Evolutionary conservation across 768 basidiomycete species (phyloP).

Genomic region (Suillus americanus): DNA sequence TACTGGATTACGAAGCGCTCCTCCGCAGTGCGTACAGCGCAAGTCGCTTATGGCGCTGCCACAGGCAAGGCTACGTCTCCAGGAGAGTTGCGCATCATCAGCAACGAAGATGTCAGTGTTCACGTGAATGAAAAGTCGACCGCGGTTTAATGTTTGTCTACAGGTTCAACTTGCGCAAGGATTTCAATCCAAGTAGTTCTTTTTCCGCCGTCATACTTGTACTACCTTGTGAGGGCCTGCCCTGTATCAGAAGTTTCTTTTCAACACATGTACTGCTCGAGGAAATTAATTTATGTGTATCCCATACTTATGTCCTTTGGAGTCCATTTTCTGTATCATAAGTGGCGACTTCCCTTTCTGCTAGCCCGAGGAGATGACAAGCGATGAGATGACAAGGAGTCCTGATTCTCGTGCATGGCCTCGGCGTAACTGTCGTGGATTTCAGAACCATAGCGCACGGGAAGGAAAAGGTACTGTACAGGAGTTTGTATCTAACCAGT

Average conservation of each 20-base stretch:
- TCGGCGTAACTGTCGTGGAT: slow-evolving; percentile 53
- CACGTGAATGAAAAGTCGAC: neutral
- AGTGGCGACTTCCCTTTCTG: slow-evolving; percentile 20
- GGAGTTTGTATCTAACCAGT: slow-evolving; percentile 89
- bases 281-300: neutral
- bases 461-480: slow-evolving; percentile 42
- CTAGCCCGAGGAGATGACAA: slow-evolving; percentile 38
- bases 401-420: slow-evolving; percentile 75
- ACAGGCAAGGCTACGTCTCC: slow-evolving; percentile 65
- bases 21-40: slow-evolving; percentile 53
- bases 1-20: slow-evolving; percentile 76
- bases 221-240: neutral
- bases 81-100: slow-evolving; percentile 78
- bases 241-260: neutral
- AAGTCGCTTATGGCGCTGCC: slow-evolving; percentile 57
- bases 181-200: slow-evolving; percentile 19
- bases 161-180: slow-evolving; percentile 47
- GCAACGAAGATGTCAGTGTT: slow-evolving; percentile 61
- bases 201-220: too few relatives aligned
- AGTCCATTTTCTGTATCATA: slow-evolving; percentile 6
- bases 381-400: slow-evolving; percentile 66
- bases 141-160: neutral
- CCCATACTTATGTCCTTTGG: neutral
- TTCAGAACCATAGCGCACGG: neutral
- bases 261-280: neutral